These are phyloP conservation scores for Aureobasidium namibiae DNA, from an alignment of 2,329 filamentous ascomycete genomes.

Conservation along the genomic window DNA sequence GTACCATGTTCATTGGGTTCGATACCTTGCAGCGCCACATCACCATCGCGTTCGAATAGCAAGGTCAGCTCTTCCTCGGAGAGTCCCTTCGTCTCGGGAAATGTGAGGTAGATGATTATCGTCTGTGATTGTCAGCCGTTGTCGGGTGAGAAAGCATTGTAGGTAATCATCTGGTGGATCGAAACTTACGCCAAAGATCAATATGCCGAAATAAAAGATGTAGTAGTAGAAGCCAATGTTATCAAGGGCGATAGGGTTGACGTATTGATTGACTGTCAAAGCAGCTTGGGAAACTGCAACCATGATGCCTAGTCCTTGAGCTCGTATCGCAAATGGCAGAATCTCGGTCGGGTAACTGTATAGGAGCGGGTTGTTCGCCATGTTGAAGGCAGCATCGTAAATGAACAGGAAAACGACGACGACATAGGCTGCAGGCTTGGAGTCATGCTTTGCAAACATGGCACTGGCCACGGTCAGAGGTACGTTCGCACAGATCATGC, in stretches of 20 bases:
- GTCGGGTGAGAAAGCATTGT: background rate
- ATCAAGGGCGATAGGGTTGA: background rate
- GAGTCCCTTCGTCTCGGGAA: background rate
- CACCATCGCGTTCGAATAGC: background rate
- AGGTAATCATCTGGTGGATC: too few relatives aligned
- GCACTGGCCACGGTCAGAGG: too few relatives aligned
- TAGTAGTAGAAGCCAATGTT: background rate
- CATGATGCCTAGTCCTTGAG: background rate
- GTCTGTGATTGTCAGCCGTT: background rate
- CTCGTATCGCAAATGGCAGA: background rate
- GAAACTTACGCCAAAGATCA: background rate
- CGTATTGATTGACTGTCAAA: background rate
- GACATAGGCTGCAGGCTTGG: too few relatives aligned
- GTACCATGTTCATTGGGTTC: background rate
- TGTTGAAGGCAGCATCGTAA: background rate
- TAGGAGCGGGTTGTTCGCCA: background rate
- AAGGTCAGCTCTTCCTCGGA: background rate
- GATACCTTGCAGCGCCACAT: background rate
- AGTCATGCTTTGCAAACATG: too few relatives aligned
- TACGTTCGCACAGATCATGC: slow-evolving; percentile 21
- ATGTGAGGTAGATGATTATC: background rate
- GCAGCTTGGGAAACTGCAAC: background rate
- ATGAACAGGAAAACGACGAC: background rate
- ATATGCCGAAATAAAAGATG: background rate
- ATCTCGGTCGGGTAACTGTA: background rate